These are phyloP conservation scores for Cucurbita ficifolia DNA, from an alignment of 306 rosid species.

Conservation along the genomic window DNA sequence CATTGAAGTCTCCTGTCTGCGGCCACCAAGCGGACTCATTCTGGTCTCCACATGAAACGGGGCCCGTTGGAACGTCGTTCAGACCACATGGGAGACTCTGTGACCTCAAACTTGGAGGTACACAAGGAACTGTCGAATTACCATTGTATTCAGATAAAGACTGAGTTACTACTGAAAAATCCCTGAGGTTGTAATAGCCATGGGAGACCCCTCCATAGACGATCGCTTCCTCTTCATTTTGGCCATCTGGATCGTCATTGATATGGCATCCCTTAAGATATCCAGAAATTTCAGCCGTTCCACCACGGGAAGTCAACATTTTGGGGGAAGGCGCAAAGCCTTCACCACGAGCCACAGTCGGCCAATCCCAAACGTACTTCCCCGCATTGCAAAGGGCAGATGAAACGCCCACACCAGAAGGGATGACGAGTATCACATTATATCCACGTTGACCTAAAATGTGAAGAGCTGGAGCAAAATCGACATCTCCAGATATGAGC, in stretches of 20 bases:
- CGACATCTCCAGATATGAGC: slow-evolving; percentile 93
- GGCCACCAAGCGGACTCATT: slow-evolving; percentile 51
- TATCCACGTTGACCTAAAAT: slow-evolving; percentile 95
- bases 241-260: slow-evolving; percentile 34
- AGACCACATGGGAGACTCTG: slow-evolving; percentile 61
- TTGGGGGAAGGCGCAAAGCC: slow-evolving; percentile 64
- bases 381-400: slow-evolving; percentile 95
- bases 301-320: slow-evolving; percentile 38
- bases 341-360: slow-evolving; percentile 86
- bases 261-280: slow-evolving; percentile 54
- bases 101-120: slow-evolving; percentile 40
- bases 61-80: slow-evolving; percentile 45
- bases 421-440: slow-evolving; percentile 78
- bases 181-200: slow-evolving; percentile 49
- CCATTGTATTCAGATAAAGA: slow-evolving; percentile 48
- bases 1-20: slow-evolving; percentile 82
- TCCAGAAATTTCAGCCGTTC: slow-evolving; percentile 40
- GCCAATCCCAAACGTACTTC: slow-evolving; percentile 98
- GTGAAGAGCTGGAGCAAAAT: slow-evolving; percentile 92
- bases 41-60: slow-evolving; percentile 25
- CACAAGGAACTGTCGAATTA: slow-evolving; percentile 21
- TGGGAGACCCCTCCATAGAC: slow-evolving; percentile 66
- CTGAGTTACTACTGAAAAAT: slow-evolving; percentile 45
- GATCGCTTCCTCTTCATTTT: slow-evolving; percentile 75
- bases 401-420: slow-evolving; percentile 78